Base-by-base conservation (phyloP, 192 early-diverging fungal species). In the Coemansia sp. region DNA sequence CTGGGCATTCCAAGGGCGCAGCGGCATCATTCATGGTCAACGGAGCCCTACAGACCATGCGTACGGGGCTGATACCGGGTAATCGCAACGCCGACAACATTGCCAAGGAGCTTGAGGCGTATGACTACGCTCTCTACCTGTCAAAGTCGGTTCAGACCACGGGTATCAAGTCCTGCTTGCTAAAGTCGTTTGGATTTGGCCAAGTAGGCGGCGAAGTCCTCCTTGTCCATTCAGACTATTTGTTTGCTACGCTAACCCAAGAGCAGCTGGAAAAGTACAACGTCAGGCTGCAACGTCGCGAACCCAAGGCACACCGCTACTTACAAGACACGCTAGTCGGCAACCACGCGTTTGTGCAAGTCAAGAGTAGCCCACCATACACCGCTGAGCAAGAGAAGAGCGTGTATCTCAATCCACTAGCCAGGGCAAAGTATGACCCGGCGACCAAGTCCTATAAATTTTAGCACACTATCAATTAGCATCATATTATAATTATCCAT, bases 1-100 rank as follows among this genome's bases (percentile, higher is more conserved):
- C 94, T 41, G 94, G 94, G 13, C 72, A 75, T 20, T 93, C 95
- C 67, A 97, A 97, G 89, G 95, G 92, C 63, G 91, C 95, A 29
- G 94, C 95, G 37, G 95, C 95, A 58, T 92, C 92, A n/a, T 97
- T 94, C 93, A 97, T 97, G 94, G 85, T 92, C 74, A 96, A 95
- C 85, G 93, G 94, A 64, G 86, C 92, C 59, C 79, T 96, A 44
- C 93, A 97, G 75, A 39, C 84, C 89, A 53, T 86, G 86, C 67
- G 87, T 59, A 91, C 89, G 38, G 92, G 93, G 69, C 83, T 93
- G 35, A 84, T 95, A 50, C 94, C 94, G 13, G 94, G 94, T 50
- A 96, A 96, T 86, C 91, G 93, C 67, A 68, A 68, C 22, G 67
- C 67, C 24, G 67, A 68, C 45, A 68, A 68, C 18, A 68, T 68